A percentile compares a stretch with the other conserved stretches of the same genome.
Evolutionary conservation across 148 eudicot species (phyloP).

Genomic region (Vaccinium darrowii): DNA sequence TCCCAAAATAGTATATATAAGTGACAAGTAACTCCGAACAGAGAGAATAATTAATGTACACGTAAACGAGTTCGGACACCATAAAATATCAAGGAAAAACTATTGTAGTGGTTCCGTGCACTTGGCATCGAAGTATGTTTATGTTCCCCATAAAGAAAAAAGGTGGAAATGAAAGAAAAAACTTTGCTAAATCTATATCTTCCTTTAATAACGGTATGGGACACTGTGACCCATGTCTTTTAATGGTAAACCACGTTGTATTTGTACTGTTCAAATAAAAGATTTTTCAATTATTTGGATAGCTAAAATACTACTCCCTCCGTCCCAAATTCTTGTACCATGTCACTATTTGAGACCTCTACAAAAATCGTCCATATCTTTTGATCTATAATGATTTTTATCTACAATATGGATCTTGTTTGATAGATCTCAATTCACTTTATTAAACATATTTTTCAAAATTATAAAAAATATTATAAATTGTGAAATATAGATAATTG

Average conservation of each 20-base stretch:
- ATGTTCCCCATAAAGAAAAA: constrained; percentile 4
- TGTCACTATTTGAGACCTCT: too few species aligned
- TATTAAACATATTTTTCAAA: too few species aligned
- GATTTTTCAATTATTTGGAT: neutral
- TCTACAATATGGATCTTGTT: too few species aligned
- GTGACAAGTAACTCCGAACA: too few species aligned
- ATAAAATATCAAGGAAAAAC: neutral
- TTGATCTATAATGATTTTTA: too few species aligned
- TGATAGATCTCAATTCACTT: too few species aligned
- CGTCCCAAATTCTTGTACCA: too few species aligned
- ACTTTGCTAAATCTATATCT: neutral
- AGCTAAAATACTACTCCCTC: neutral
- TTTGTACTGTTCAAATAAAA: neutral
- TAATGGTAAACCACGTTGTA: neutral
- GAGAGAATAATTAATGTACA: neutral
- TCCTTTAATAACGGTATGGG: constrained; percentile 10
- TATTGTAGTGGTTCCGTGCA: neutral
- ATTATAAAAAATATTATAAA: too few species aligned
- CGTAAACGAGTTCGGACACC: neutral
- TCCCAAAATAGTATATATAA: too few species aligned
- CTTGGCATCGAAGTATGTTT: neutral
- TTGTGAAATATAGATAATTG: too few species aligned
- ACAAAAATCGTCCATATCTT: too few species aligned
- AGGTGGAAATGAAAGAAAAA: neutral
- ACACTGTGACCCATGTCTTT: constrained; percentile 8